Conservation (phyloP, 768 basidiomycete genomes). For the Panellus pusillus region DNA sequence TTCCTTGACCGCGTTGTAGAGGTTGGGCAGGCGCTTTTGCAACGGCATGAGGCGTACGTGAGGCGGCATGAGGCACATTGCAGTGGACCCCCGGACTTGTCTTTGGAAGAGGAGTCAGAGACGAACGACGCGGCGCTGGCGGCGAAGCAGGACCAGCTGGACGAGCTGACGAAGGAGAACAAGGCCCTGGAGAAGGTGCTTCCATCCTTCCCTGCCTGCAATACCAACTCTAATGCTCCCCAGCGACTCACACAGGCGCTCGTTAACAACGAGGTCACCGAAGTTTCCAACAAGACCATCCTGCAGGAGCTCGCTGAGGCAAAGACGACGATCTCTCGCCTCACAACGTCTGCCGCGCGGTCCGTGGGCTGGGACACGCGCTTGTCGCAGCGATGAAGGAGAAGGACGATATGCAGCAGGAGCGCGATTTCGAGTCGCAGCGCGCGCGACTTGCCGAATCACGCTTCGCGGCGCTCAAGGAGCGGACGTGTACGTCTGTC, state of each 20-base stretch:
- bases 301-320: constrained; percentile 76
- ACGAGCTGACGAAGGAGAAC: constrained; percentile 56
- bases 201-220: not conserved
- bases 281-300: constrained; percentile 73
- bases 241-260: constrained; percentile 79
- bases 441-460: constrained; percentile 68
- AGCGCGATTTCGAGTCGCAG: constrained; percentile 69
- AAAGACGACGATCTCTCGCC: constrained; percentile 60
- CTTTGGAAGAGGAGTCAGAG: constrained; percentile 20
- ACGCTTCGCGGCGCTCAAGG: constrained; percentile 60
- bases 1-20: constrained; percentile 42
- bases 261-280: constrained; percentile 78
- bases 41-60: constrained; percentile 85
- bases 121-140: constrained; percentile 14
- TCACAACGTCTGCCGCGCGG: constrained; percentile 69
- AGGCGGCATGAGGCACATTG: constrained; percentile 53
- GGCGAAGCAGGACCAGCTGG: constrained; percentile 32
- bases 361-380: constrained; percentile 71
- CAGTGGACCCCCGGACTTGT: constrained; percentile 9
- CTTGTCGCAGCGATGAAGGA: constrained; percentile 65
- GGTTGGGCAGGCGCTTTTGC: constrained; percentile 86
- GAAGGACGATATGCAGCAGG: constrained; percentile 82
- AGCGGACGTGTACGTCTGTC: constrained; percentile 57
- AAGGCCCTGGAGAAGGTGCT: constrained; percentile 59
- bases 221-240: not conserved